Conservation (phyloP, 495 filamentous ascomycete species). For the Xylaria grammica region DNA sequence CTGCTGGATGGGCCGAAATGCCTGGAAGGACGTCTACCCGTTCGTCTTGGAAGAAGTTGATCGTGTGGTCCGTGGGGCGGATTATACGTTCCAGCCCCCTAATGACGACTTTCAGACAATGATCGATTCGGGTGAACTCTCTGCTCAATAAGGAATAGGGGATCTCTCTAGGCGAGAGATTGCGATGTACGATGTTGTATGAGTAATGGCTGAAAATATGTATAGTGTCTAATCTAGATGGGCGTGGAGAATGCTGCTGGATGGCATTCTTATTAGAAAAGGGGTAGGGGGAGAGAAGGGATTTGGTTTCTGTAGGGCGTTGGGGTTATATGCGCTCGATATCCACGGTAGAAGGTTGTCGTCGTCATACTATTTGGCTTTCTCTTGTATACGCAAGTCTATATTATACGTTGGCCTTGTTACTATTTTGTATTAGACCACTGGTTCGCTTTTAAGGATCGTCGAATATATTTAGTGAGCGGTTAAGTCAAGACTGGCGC, state of each 20-base stretch:
- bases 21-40: conserved; percentile 67
- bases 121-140: conserved; percentile 46
- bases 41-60: conserved; percentile 61
- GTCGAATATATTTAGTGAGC: too few relatives aligned
- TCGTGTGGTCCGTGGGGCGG: conserved; percentile 48
- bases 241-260: background rate
- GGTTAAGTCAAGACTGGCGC: too few relatives aligned
- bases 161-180: background rate
- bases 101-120: conserved; percentile 47
- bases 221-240: background rate
- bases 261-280: background rate
- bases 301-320: background rate
- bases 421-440: too few relatives aligned
- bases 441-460: too few relatives aligned
- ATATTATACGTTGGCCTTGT: too few relatives aligned
- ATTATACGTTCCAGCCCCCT: conserved; percentile 48
- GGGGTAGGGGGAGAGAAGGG: too few relatives aligned
- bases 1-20: conserved; percentile 67
- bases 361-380: too few relatives aligned
- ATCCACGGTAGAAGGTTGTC: background rate
- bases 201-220: background rate
- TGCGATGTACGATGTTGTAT: conserved; percentile 19
- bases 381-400: too few relatives aligned
- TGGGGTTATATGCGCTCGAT: background rate
- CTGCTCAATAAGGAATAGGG: conserved; percentile 25